Evolutionary conservation across 2,329 filamentous ascomycete genomes (phyloP), one percentile per base, ranked within the genome.

Genomic region (Diplodia intermedia): DNA sequence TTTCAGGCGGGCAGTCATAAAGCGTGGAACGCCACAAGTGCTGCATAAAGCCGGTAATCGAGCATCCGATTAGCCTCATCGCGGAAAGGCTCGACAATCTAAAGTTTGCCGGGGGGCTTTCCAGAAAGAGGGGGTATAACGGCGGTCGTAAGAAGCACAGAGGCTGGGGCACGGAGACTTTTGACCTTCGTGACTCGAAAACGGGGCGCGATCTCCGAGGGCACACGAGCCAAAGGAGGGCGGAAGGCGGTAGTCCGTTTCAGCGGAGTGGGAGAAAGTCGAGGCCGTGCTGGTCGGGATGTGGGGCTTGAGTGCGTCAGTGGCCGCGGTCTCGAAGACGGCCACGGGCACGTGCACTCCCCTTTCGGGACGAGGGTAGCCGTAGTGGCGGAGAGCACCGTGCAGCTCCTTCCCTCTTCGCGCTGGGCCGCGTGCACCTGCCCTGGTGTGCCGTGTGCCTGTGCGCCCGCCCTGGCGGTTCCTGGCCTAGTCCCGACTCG

Each of bases 161-260:
- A 14, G 20, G 55, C 4, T 18, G 31, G 31, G 56, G 8, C n/a
- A 15, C 8, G 20, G 23, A 26, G 26, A 26, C 26, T 33, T n/a
- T n/a, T 20, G 14, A 15, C 31, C 29, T 56, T 12, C n/a, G 6
- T 15, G 53, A 56, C 18, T 4, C 38, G 29, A 15, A 31, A 60
- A 29, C 3, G 56, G 56, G 56, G 38, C 38, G 2, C 36, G 56
- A 60, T 60, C 56, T 47, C 56, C 56, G 56, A 49, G 11, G 55
- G 9, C 55, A n/a, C 55, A 60, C 55, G 55, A 9, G 31, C 31
- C 31, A 33, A 6, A 33, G 6, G 1, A 3, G 4, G 36, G 54
- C 54, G 54, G 14, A n/a, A 33, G 38, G 54, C 5, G 54, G 29
- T n/a, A 33, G n/a, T 43, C 55, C 55, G 55, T 23, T 38, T 31